phyloP scores from a whole-genome alignment of 805 yeast genomes.

The Clavispora fructus region DNA sequence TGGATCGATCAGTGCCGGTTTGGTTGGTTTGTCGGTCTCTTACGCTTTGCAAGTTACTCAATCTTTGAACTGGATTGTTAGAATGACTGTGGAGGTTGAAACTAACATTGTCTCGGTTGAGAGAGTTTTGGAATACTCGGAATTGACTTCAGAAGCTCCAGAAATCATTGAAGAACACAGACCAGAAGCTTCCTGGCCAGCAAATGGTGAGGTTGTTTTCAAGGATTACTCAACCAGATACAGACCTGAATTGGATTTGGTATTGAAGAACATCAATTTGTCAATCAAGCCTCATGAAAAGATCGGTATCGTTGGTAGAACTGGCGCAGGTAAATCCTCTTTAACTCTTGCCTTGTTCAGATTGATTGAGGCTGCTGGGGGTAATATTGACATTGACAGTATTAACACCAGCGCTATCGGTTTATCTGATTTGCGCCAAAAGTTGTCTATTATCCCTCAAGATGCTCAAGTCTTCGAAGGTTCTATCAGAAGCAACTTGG shows the following conservation, averaged over 20 bases:
- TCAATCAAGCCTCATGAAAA: constrained; percentile 35
- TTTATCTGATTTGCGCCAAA: constrained; percentile 38
- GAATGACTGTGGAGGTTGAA: constrained; percentile 98
- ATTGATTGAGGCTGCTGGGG: constrained; percentile 36
- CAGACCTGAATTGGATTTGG: constrained; percentile 41
- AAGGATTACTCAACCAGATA: constrained; percentile 36
- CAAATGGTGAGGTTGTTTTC: constrained; percentile 32
- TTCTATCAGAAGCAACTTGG: constrained; percentile 35
- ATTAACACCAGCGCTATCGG: constrained; percentile 33
- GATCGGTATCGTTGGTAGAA: constrained; percentile 42
- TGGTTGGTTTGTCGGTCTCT: constrained; percentile 89
- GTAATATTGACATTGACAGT: constrained; percentile 32
- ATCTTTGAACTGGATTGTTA: constrained; percentile 92
- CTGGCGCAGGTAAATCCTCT: constrained; percentile 44
- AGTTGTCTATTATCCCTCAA: constrained; percentile 41
- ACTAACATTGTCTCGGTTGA: constrained; percentile 96
- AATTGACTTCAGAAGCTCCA: constrained; percentile 82
- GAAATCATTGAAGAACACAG: constrained; percentile 55
- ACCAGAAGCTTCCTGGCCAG: constrained; percentile 47
- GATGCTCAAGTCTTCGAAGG: constrained; percentile 45
- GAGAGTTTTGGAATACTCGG: constrained; percentile 83
- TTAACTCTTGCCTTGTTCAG: constrained; percentile 40
- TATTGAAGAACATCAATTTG: constrained; percentile 34
- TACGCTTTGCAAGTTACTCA: constrained; percentile 93
- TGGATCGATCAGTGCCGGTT: constrained; percentile 79